A percentile compares a stretch with the other conserved stretches of the same genome.
Conservation (phyloP, 805 yeast species). For the Schwanniomyces vanrijiae region DNA sequence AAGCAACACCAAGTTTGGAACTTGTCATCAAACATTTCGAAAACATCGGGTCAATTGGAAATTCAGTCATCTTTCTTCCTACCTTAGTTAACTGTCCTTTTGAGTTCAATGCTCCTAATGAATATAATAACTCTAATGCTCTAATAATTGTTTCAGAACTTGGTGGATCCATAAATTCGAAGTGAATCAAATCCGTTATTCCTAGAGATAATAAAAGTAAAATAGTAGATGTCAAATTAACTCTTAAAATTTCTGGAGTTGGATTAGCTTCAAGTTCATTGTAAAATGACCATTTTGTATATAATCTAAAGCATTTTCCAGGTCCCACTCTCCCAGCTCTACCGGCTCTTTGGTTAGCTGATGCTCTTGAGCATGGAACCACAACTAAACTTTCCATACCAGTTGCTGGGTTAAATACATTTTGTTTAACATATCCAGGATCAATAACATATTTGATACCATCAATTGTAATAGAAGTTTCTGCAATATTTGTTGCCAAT, state of each 20-base stretch:
- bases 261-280: constrained; percentile 78
- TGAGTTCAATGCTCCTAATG: constrained; percentile 81
- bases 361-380: constrained; percentile 46
- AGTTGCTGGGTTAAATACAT: constrained; percentile 38
- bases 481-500: constrained; percentile 88
- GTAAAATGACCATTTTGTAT: constrained; percentile 77
- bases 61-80: constrained; percentile 86
- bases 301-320: constrained; percentile 66
- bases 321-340: constrained; percentile 51
- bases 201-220: constrained; percentile 80
- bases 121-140: constrained; percentile 79
- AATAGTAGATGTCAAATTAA: constrained; percentile 75
- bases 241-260: constrained; percentile 89
- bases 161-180: constrained; percentile 93
- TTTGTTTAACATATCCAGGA: constrained; percentile 47
- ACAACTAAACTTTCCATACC: constrained; percentile 49
- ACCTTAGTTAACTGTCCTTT: constrained; percentile 73
- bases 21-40: constrained; percentile 74
- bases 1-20: constrained; percentile 57
- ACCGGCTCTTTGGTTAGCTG: constrained; percentile 48
- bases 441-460: constrained; percentile 45
- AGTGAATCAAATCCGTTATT: constrained; percentile 72
- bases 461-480: constrained; percentile 46
- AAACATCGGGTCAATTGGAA: constrained; percentile 89
- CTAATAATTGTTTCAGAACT: constrained; percentile 67